Conservation (phyloP, 2,329 filamentous ascomycete species). For the Verticillium albo-atrum region DNA sequence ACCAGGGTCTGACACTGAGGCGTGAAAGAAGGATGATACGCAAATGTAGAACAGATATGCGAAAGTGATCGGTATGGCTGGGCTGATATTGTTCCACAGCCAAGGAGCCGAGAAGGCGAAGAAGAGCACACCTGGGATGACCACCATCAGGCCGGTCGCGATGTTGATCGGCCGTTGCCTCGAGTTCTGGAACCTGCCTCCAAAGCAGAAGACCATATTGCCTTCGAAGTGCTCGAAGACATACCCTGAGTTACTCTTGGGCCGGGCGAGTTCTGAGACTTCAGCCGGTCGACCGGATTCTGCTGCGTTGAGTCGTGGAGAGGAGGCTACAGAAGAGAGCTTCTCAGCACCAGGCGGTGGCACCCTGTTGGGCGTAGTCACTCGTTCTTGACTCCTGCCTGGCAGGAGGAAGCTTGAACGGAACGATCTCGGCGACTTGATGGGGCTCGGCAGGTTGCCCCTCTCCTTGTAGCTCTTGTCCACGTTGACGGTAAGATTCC, state of each 20-base stretch:
- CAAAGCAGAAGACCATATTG: slow-evolving; percentile 85
- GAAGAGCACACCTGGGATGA: slow-evolving; percentile 77
- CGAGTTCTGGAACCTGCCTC: slow-evolving; percentile 84
- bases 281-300: slow-evolving; percentile 25
- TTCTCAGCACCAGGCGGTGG: slow-evolving; percentile 69
- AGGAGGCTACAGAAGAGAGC: slow-evolving; percentile 75
- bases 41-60: slow-evolving; percentile 89
- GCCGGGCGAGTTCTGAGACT: slow-evolving; percentile 10
- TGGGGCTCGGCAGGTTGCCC: slow-evolving; percentile 51
- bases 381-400: slow-evolving; percentile 45
- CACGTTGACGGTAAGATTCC: slow-evolving; percentile 52
- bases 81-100: slow-evolving; percentile 81
- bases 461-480: slow-evolving; percentile 53
- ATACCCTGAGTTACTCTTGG: slow-evolving; percentile 42
- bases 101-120: slow-evolving; percentile 81
- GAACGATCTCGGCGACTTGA: slow-evolving; percentile 72
- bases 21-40: slow-evolving; percentile 90
- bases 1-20: slow-evolving; percentile 86
- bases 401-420: slow-evolving; percentile 69
- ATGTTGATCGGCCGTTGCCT: slow-evolving; percentile 85
- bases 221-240: slow-evolving; percentile 77
- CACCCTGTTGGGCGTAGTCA: slow-evolving; percentile 45
- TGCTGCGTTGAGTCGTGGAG: slow-evolving; percentile 57
- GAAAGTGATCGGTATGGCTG: slow-evolving; percentile 83
- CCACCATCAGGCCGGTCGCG: slow-evolving; percentile 74